Percentiles rank a stretch among this genome's conserved stretches.
Conservation (phyloP, 495 filamentous ascomycete species). For the Usnea hakonensis region DNA sequence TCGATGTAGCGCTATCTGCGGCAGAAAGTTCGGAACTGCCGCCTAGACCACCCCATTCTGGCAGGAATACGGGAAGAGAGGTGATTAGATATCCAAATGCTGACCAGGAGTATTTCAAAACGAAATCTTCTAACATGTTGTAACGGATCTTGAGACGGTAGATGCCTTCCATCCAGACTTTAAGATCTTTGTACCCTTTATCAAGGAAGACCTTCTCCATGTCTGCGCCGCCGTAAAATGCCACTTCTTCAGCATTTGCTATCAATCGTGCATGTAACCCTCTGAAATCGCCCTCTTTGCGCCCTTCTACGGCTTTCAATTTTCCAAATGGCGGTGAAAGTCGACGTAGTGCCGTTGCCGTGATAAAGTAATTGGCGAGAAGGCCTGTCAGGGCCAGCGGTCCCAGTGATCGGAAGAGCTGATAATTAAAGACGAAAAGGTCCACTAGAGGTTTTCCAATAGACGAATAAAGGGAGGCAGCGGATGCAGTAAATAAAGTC, state of each 20-base stretch:
- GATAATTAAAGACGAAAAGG: constrained; percentile 93
- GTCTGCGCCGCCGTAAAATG: constrained; percentile 91
- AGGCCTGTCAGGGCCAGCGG: constrained; percentile 82
- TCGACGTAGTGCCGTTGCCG: constrained; percentile 75
- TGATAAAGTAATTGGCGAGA: constrained; percentile 83
- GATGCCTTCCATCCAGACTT: constrained; percentile 92
- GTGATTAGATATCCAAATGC: constrained; percentile 93
- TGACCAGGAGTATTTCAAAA: constrained; percentile 97
- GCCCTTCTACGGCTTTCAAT: constrained; percentile 88
- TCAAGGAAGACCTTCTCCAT: constrained; percentile 88
- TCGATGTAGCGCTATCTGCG: constrained; percentile 23
- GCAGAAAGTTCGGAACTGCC: constrained; percentile 55
- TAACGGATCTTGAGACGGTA: constrained; percentile 95
- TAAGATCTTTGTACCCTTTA: constrained; percentile 81
- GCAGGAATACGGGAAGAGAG: constrained; percentile 88
- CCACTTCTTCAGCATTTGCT: constrained; percentile 97
- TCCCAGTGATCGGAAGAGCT: constrained; percentile 85
- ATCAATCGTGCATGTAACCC: constrained; percentile 83
- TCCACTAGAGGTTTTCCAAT: constrained; percentile 95
- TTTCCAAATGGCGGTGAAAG: constrained; percentile 94
- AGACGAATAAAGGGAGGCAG: constrained; percentile 90
- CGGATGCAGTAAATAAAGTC: constrained; percentile 85
- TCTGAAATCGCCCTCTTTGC: constrained; percentile 89
- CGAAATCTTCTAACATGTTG: constrained; percentile 97
- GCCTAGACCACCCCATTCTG: constrained; percentile 83